Evolutionary conservation across 164 flowering plant species (phyloP), one percentile per base, ranked within the genome.

Genomic region (Tetracentron sinense): DNA sequence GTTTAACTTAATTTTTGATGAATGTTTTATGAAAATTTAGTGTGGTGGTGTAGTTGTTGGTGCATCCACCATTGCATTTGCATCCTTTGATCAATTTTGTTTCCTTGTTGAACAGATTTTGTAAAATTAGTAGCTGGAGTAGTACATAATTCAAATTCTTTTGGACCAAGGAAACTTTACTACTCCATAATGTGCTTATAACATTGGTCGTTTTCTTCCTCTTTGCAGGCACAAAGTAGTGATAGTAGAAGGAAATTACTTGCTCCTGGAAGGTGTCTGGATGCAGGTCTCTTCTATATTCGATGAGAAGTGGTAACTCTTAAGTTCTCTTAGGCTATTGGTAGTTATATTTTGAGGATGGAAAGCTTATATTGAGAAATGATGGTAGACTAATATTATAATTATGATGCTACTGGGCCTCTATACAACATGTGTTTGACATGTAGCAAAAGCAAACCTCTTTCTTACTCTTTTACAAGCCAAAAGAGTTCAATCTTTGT

Each of bases 161-260:
- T n/a, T n/a, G n/a, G n/a, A n/a, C n/a, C n/a, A n/a, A n/a, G n/a
- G n/a, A n/a, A n/a, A n/a, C n/a, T n/a, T n/a, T n/a, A n/a, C n/a
- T n/a, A n/a, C n/a, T 51, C 14, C n/a, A n/a, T n/a, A n/a, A n/a
- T n/a, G n/a, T n/a, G n/a, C n/a, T n/a, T n/a, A n/a, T n/a, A n/a
- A n/a, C n/a, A n/a, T n/a, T n/a, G n/a, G n/a, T n/a, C n/a, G n/a
- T 25, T 49, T 44, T 42, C 5, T 28, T n/a, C 46, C 11, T 65
- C 58, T 62, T 73, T 78, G 62, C 86, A 94, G 97, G 79, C 97
- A 94, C 74, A 86, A 85, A 72, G 75, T 94, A 23, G 90, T 94
- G 56, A 82, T 94, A 56, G 97, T 94, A 54, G 97, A 94, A 83
- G 98, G 98, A 54, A 91, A 91, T 69, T 94, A 94, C 71, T 67